phyloP scores from a whole-genome alignment of 495 filamentous ascomycete species.

The Amorphotheca resinae region DNA sequence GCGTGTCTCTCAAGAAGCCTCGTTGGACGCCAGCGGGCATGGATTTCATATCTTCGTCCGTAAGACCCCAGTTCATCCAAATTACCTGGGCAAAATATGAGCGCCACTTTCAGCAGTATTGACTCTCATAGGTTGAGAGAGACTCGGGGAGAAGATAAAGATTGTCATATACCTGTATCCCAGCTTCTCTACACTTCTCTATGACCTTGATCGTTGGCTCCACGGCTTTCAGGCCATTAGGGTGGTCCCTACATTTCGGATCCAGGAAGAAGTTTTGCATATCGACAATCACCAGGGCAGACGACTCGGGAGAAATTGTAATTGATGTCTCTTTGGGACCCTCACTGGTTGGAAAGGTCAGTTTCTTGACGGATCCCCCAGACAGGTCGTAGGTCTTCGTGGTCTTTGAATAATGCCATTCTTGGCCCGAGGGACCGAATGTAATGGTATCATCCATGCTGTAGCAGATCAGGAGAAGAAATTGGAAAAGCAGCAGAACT shows the following conservation, averaged over 20 bases:
- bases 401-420: slow-evolving; percentile 10
- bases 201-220: slow-evolving; percentile 25
- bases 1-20: slow-evolving; percentile 31
- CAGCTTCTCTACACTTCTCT: slow-evolving; percentile 27
- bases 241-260: slow-evolving; percentile 24
- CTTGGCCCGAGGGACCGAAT: slow-evolving; percentile 11
- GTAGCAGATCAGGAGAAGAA: no score
- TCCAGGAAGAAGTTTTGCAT: slow-evolving; percentile 53
- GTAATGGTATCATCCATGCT: slow-evolving; percentile 4
- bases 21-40: slow-evolving; percentile 39
- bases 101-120: no score
- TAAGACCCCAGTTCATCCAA: slow-evolving; percentile 52
- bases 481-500: not conserved
- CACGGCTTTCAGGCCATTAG: slow-evolving; percentile 24
- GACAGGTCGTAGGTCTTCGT: slow-evolving; percentile 13
- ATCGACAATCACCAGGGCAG: slow-evolving; percentile 44
- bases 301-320: slow-evolving; percentile 28
- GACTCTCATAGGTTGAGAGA: no score
- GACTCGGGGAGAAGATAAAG: not conserved
- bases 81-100: slow-evolving; percentile 25
- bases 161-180: slow-evolving; percentile 26
- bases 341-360: slow-evolving; percentile 8
- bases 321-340: slow-evolving; percentile 21
- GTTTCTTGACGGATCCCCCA: not conserved
- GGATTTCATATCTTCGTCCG: slow-evolving; percentile 32